Base-by-base conservation (phyloP, 768 basidiomycete species). In the Leccinum disarticulatum region DNA sequence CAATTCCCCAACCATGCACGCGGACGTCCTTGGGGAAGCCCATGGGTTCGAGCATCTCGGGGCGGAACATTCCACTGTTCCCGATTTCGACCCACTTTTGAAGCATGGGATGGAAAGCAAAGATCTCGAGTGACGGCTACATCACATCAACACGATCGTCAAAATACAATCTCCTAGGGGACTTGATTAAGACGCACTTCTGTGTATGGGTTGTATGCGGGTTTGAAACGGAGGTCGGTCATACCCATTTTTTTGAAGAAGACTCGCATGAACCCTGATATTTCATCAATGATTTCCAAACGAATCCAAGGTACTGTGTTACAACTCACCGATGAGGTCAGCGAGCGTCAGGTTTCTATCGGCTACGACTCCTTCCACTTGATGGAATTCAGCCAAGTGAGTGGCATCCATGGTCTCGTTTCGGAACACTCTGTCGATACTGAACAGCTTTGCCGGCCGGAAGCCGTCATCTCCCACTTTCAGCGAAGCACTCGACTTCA, bases 171-270 rank as follows among this genome's bases (percentile, higher is more conserved):
- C 13, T 38, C 19, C 3, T 1, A 9, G 17, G 10, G 6, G 1
- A 49, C 27, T 19, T 33, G 14, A 53, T 46, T 25, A 28, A 58
- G 43, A 66, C 66, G 36, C 41, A 91, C 93, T 83, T 98, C 95
- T 31, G 96, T 97, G 77, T 97, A 98, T 0, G 96, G 95, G 73
- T 98, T 98, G 77, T 96, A 98, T 6, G 96, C 95, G 6, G 96
- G 96, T 78, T 99, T 99, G 88, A 99, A 99, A 58, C 95, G 82
- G 33, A 99, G 80, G 70, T 92, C 87, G 61, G 88, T 84, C 68
- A 98, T 90, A 49, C 97, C 97, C 91, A 98, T 98, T 76, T 98
- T 98, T 64, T 79, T 85, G 83, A 98, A 98, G 82, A 98, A 99
- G 57, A 95, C 91, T 64, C 93, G 84, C 96, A 99, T 98, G 80